Evolutionary conservation across 768 basidiomycete species (phyloP).

Genomic region (Xanthoconium stramineum): DNA sequence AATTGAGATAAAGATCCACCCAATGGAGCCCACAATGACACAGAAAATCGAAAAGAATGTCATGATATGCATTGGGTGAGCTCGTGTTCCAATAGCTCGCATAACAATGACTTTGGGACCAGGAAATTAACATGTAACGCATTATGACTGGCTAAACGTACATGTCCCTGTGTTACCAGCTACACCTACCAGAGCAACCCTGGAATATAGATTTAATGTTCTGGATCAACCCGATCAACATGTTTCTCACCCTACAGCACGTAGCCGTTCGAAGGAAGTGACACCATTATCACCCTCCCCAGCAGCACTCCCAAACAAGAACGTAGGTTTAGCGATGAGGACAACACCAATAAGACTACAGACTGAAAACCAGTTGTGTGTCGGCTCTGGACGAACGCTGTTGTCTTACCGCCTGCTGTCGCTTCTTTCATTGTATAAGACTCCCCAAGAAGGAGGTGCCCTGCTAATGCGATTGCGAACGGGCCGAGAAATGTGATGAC

Average conservation of each 20-base stretch:
- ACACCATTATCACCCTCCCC: conserved; percentile 2
- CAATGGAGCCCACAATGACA: conserved; percentile 27
- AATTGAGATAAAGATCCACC: conserved; percentile 2
- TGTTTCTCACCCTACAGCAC: conserved; percentile 53
- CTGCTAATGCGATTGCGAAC: conserved; percentile 58
- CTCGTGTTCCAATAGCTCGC: conserved; percentile 71
- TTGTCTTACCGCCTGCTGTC: conserved; percentile 45
- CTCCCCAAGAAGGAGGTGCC: conserved; percentile 62
- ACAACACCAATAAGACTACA: conserved; percentile 73
- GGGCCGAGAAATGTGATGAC: conserved; percentile 77
- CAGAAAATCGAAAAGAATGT: conserved; percentile 62
- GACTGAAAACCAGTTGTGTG: conserved; percentile 31
- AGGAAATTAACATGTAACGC: neutral
- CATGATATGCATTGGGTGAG: conserved; percentile 71
- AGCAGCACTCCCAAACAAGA: conserved; percentile 55
- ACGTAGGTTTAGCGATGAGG: conserved; percentile 74
- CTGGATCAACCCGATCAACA: neutral
- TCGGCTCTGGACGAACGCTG: neutral
- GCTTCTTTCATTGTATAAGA: conserved; percentile 51
- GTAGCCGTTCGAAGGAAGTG: conserved; percentile 40
- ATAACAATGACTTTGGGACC: conserved; percentile 42
- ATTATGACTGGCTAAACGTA: conserved; percentile 35
- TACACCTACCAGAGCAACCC: conserved; percentile 63
- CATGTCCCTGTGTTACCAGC: conserved; percentile 65
- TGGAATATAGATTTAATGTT: conserved; percentile 21